Evolutionary conservation across 768 basidiomycete genomes (phyloP).

Genomic region (Termitomyces sp.): DNA sequence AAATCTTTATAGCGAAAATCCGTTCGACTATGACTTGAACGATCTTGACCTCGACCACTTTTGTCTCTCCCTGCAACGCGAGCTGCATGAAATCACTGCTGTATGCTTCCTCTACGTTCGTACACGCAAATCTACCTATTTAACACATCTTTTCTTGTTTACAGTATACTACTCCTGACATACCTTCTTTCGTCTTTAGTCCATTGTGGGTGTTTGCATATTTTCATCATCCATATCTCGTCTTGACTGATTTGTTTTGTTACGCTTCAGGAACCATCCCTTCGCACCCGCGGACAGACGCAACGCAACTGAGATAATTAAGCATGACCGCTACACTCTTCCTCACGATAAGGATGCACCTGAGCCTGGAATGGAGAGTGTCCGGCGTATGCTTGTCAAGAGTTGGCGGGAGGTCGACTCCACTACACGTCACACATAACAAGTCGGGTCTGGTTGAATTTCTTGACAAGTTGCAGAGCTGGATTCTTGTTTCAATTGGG

Average conservation of each 20-base stretch:
- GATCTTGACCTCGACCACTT: constrained; percentile 67
- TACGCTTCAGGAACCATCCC: constrained; percentile 52
- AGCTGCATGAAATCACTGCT: constrained; percentile 67
- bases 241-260: not conserved
- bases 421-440: constrained; percentile 7
- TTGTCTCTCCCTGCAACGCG: constrained; percentile 60
- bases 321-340: not conserved
- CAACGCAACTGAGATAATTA: not conserved
- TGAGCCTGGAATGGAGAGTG: constrained; percentile 12
- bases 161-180: constrained; percentile 50
- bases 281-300: constrained; percentile 44
- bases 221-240: not conserved
- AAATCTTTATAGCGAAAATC: constrained; percentile 44
- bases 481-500: too few species aligned
- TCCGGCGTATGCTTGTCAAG: constrained; percentile 14
- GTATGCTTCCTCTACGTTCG: constrained; percentile 31
- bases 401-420: constrained; percentile 15
- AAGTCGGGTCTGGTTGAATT: not conserved
- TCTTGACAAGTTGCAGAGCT: not conserved
- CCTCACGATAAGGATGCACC: constrained; percentile 8
- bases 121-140: not conserved
- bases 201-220: constrained; percentile 22
- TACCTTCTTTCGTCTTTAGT: constrained; percentile 48
- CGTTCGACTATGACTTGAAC: constrained; percentile 63
- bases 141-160: constrained; percentile 3